Evolutionary conservation across 495 filamentous ascomycete species (phyloP).

Genomic region (Lindgomyces ingoldianus): DNA sequence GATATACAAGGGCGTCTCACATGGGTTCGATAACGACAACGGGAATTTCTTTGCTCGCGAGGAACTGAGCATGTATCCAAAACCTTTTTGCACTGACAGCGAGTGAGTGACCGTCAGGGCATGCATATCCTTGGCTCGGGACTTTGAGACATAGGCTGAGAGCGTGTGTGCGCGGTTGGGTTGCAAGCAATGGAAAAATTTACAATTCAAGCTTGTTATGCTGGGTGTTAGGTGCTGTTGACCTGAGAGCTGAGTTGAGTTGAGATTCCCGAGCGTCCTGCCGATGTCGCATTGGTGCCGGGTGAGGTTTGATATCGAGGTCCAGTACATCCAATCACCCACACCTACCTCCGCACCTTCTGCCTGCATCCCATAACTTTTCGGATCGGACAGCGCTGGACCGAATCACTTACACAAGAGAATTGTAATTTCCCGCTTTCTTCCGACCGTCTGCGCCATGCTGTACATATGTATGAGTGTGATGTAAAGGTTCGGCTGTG

Average conservation of each 20-base stretch:
- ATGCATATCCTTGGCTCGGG: background rate
- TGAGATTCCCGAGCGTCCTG: no score
- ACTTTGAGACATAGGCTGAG: background rate
- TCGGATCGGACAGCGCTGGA: background rate
- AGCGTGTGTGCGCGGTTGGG: background rate
- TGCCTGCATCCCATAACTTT: background rate
- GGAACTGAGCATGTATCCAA: constrained; percentile 33
- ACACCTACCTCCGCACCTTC: background rate
- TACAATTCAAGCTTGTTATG: background rate
- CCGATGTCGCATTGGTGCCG: background rate
- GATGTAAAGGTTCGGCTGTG: background rate
- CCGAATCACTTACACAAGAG: no score
- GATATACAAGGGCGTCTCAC: constrained; percentile 27
- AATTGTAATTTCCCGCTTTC: no score
- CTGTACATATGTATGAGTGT: background rate
- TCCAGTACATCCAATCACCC: background rate
- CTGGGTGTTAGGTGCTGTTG: background rate
- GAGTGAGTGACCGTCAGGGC: background rate
- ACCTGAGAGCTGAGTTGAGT: no score
- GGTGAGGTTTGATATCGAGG: background rate
- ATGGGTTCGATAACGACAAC: constrained; percentile 13
- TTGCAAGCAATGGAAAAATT: background rate
- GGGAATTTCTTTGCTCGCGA: constrained; percentile 15
- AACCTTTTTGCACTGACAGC: constrained; percentile 1
- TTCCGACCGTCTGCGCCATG: no score